Evolutionary conservation across 805 yeast genomes (phyloP).

Genomic region (Ogataea siamensis): DNA sequence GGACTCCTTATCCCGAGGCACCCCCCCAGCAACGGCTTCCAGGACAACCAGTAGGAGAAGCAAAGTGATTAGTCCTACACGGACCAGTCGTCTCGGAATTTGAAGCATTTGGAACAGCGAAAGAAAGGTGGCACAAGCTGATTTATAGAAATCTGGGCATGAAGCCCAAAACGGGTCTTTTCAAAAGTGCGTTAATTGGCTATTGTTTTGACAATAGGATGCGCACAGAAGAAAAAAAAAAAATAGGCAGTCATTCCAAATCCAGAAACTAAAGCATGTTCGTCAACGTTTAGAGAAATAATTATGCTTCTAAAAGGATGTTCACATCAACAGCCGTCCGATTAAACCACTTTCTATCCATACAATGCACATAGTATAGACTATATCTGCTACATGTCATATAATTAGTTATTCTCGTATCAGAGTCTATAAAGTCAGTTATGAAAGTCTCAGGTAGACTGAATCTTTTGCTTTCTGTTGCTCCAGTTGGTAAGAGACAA

Average conservation of each 20-base stretch:
- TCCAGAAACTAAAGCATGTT: background rate
- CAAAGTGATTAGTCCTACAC: slow-evolving; percentile 8
- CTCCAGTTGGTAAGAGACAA: slow-evolving; percentile 30
- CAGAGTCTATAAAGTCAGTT: slow-evolving; percentile 1
- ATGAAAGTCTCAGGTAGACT: slow-evolving; percentile 13
- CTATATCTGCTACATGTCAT: background rate
- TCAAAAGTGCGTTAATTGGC: background rate
- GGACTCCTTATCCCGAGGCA: slow-evolving; percentile 6
- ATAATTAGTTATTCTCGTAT: background rate
- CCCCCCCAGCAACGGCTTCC: slow-evolving; percentile 4
- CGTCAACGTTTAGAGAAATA: background rate
- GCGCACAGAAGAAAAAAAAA: background rate
- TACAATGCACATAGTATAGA: background rate
- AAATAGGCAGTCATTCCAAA: background rate
- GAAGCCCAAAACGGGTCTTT: background rate
- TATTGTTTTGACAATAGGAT: background rate
- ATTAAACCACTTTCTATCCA: background rate
- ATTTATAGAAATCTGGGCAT: background rate
- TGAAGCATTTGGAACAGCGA: slow-evolving; percentile 7
- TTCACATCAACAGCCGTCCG: background rate
- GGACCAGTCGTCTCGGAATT: slow-evolving; percentile 14
- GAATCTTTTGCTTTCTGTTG: slow-evolving; percentile 20
- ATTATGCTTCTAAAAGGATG: background rate
- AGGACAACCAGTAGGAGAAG: slow-evolving; percentile 6
- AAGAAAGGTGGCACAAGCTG: background rate